Evolutionary conservation across 345 rosid species (phyloP).

Genomic region (Lagerstroemia speciosa): DNA sequence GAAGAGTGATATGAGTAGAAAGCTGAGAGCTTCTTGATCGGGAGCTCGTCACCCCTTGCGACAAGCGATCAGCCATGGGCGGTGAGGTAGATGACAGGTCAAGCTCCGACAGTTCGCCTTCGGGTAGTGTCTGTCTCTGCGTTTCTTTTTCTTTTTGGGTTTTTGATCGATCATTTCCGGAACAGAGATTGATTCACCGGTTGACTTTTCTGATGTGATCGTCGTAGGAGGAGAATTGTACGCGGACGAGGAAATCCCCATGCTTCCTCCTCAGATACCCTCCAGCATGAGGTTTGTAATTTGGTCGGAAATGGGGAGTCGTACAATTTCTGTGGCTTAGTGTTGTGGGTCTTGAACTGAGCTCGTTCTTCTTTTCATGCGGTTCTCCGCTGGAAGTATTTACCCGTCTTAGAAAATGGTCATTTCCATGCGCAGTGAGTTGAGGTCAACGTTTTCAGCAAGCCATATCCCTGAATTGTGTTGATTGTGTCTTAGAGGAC

Average conservation of each 20-base stretch:
- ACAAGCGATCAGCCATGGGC: slow-evolving; percentile 7
- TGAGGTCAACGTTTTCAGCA: background rate
- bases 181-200: background rate
- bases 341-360: background rate
- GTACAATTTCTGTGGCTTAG: background rate
- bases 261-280: background rate
- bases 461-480: too few species aligned
- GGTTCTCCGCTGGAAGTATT: background rate
- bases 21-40: background rate
- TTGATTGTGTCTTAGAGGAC: too few species aligned
- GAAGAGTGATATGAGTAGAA: background rate
- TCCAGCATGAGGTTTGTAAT: background rate
- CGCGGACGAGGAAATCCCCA: background rate
- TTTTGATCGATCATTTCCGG: background rate
- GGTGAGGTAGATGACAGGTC: slow-evolving; percentile 3
- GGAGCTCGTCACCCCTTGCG: background rate
- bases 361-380: background rate
- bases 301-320: background rate
- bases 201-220: background rate
- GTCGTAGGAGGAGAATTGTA: slow-evolving; percentile 5
- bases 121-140: slow-evolving; percentile 1
- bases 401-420: background rate
- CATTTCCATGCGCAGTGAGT: background rate
- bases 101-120: slow-evolving; percentile 2
- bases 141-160: background rate